Conservation (phyloP, 1,284 basidiomycete genomes). For the Heterobasidion annosum region DNA sequence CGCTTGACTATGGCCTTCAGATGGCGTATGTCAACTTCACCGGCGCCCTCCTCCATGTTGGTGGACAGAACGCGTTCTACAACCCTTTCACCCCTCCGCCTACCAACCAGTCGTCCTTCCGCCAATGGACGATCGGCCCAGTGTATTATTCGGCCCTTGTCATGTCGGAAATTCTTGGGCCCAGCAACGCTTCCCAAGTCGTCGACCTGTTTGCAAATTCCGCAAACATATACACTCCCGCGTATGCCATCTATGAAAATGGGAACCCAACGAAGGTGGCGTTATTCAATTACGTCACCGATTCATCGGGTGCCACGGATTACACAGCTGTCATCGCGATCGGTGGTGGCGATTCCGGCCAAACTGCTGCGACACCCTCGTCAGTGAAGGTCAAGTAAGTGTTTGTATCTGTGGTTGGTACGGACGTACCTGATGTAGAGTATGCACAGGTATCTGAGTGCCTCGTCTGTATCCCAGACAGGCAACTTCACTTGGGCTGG, state of each 20-base stretch:
- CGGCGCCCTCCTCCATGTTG: slow-evolving; percentile 27
- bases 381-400: slow-evolving; percentile 49
- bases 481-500: slow-evolving; percentile 68
- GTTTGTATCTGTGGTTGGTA: not conserved
- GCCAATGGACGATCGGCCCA: slow-evolving; percentile 56
- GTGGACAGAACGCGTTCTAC: slow-evolving; percentile 29
- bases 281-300: slow-evolving; percentile 62
- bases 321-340: slow-evolving; percentile 36
- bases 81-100: slow-evolving; percentile 38
- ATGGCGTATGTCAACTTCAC: slow-evolving; percentile 30
- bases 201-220: slow-evolving; percentile 47
- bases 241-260: slow-evolving; percentile 66
- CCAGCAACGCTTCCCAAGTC: slow-evolving; percentile 47
- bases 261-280: slow-evolving; percentile 46
- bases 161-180: slow-evolving; percentile 60
- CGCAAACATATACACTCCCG: slow-evolving; percentile 49
- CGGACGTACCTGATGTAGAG: slow-evolving; percentile 5
- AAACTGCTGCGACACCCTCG: slow-evolving; percentile 25
- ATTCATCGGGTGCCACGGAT: slow-evolving; percentile 40
- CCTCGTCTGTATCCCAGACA: slow-evolving; percentile 49
- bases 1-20: slow-evolving; percentile 51
- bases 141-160: slow-evolving; percentile 65
- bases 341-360: slow-evolving; percentile 31
- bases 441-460: slow-evolving; percentile 36
- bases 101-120: slow-evolving; percentile 47